phyloP scores from a whole-genome alignment of 1,284 basidiomycete genomes.

The Trametes polyzona region DNA sequence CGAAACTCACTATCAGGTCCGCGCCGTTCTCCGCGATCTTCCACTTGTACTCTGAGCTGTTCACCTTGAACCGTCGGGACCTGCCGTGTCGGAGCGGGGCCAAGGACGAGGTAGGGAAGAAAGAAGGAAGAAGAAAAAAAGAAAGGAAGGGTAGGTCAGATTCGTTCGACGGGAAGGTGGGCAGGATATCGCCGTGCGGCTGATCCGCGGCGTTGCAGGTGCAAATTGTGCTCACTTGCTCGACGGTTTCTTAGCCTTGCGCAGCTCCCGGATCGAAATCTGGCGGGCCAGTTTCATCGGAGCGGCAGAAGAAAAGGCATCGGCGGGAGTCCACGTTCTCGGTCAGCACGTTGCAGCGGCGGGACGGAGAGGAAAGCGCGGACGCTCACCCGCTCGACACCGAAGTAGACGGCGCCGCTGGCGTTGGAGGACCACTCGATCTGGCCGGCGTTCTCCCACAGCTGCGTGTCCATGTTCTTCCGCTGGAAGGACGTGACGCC shows the following conservation, averaged over 20 bases:
- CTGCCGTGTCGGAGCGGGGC: slow-evolving; percentile 31
- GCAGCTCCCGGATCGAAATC: slow-evolving; percentile 52
- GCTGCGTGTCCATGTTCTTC: slow-evolving; percentile 46
- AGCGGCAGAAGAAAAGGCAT: too few relatives aligned
- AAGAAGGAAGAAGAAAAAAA: not conserved
- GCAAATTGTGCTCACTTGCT: slow-evolving; percentile 63
- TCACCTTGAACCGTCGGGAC: slow-evolving; percentile 58
- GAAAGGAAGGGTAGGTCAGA: not conserved
- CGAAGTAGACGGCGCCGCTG: slow-evolving; percentile 52
- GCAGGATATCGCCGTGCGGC: not conserved
- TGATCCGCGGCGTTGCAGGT: slow-evolving; percentile 6
- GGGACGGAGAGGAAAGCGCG: not conserved
- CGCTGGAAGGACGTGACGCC: slow-evolving; percentile 55
- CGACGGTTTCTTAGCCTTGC: slow-evolving; percentile 50
- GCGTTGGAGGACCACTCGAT: slow-evolving; percentile 54
- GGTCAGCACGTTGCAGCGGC: not conserved
- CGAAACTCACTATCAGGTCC: slow-evolving; percentile 55
- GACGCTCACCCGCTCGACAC: slow-evolving; percentile 47
- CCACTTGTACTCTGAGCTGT: slow-evolving; percentile 61
- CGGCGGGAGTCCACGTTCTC: too few relatives aligned
- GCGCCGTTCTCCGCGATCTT: slow-evolving; percentile 49
- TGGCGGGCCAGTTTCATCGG: slow-evolving; percentile 24
- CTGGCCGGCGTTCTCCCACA: slow-evolving; percentile 56
- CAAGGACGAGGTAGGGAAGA: not conserved
- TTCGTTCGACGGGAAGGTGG: not conserved